Evolutionary conservation across 371 early-diverging fungal species (phyloP), one percentile per base, ranked within the genome.

Genomic region (Apophysomyces sp.): DNA sequence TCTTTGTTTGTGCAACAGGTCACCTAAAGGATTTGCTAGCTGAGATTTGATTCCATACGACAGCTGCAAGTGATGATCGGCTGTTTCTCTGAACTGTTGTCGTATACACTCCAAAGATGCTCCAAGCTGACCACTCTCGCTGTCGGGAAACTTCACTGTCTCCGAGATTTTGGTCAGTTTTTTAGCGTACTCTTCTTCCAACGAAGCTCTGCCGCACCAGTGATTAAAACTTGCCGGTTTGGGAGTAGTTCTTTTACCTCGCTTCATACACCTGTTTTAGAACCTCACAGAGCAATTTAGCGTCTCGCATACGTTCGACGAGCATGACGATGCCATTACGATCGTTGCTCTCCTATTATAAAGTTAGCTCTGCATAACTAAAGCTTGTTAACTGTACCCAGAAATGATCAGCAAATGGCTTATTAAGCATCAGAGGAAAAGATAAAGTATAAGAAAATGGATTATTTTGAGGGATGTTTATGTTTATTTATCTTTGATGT

Each of bases 141-240:
- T 44, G 49, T 41, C 44, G 15, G 40, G 40, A 13, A 26, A 9
- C 29, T 39, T 34, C 2, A 58, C 13, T 5, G 6, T 6, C 4
- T 7, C n/a, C 13, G 58, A 40, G 15, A 58, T 58, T 13, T 28
- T 16, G 2, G 8, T 6, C 16, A 58, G 28, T 15, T 16, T n/a
- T 16, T 18, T 26, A 24, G 58, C 58, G 41, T 58, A 40, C 2
- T 58, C 29, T 27, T 44, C 58, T 41, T 58, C 58, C 18, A 58
- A 29, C 6, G 44, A 8, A 15, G 28, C 58, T n/a, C 58, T 58
- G 15, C n/a, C 30, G 21, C 28, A 53, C 15, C 12, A 53, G n/a
- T 31, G 6, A 53, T 13, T 26, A 53, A 13, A 53, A 27, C 32
- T 1, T 32, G 18, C 16, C 0, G 27, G 31, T 29, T 18, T n/a